Conservation (phyloP, 78 protist genomes). For the Dictyostelium brefeldianum region DNA sequence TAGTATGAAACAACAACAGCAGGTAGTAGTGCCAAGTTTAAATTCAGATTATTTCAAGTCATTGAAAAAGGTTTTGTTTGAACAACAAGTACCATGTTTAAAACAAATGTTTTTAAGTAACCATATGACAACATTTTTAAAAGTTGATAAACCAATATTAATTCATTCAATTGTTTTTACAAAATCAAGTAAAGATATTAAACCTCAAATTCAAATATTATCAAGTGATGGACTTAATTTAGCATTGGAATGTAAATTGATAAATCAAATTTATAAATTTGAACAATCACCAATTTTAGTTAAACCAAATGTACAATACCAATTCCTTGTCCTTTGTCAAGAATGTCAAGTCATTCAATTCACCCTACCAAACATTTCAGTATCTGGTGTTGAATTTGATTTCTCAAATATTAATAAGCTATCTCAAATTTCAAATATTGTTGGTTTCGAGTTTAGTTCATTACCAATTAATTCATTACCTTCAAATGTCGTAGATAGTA, state of each 20-base stretch:
- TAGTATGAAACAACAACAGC: not conserved
- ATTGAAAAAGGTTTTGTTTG: not conserved
- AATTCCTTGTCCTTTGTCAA: conserved; percentile 2
- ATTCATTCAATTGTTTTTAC: not conserved
- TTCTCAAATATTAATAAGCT: not conserved
- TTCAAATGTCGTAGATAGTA: not conserved
- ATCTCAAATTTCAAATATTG: not conserved
- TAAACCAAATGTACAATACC: conserved; percentile 6
- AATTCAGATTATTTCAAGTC: not conserved
- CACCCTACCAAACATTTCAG: not conserved
- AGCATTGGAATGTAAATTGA: not conserved
- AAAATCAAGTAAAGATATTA: not conserved
- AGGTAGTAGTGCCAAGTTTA: not conserved
- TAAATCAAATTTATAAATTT: not conserved
- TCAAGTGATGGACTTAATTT: not conserved
- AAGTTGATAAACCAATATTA: conserved; percentile 3
- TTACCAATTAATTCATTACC: not conserved
- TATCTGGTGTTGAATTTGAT: conserved; percentile 41
- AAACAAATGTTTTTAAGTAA: not conserved
- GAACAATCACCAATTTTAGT: not conserved
- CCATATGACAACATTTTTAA: conserved; percentile 23
- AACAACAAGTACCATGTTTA: not conserved
- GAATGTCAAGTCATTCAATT: not conserved
- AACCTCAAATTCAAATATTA: not conserved
- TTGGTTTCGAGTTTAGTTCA: conserved; percentile 27